Base-by-base conservation (phyloP, 768 basidiomycete species). In the Daedaleopsis nitida region DNA sequence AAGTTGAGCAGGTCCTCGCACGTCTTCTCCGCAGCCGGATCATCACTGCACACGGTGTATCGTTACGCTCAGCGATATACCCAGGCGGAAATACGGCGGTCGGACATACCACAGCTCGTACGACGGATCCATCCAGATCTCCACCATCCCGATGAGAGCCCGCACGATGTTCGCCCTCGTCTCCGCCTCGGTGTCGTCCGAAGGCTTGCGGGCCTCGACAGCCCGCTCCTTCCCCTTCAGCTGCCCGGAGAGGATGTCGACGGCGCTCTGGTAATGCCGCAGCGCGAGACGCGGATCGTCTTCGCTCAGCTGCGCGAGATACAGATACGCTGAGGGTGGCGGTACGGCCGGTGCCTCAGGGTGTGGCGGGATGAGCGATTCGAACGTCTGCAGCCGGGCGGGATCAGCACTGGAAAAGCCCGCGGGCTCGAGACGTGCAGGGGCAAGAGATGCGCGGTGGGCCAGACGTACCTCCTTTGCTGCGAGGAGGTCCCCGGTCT, bases 41-140 rank as follows among this genome's bases (percentile, higher is more conserved):
- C 92, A 66, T 91, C 87, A 72, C 94, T 96, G 52, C 21, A 11
- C 24, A 24, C 19, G 16, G 6, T 1, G 4, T 1, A 34, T 14
- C 19, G 37, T n/a, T n/a, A 27, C 17, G 45, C 16, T 32, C 27
- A 32, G 27, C 27, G 27, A 7, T 3, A 7, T 32, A 7, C 27
- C 39, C 39, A 17, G 6, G 9, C 19, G n/a, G 19, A n/a, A 3
- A 2, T 14, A 14, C 12, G 9, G 42, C 27, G n/a, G 47, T 21
- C 9, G 42, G 35, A 70, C 85, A 53, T 68, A 89, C 94, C 94
- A 96, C 52, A 96, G 78, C 79, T 96, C 93, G 65, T 89, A 88
- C 1, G 83, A 81, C 34, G 90, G 90, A 68, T 95, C 91, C 94
- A 97, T 96, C 94, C 94, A 97, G 16, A 96, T 91, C 71, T 96